phyloP scores from a whole-genome alignment of 106 monocot genomes.

The Alisma plantagoaquatica region DNA sequence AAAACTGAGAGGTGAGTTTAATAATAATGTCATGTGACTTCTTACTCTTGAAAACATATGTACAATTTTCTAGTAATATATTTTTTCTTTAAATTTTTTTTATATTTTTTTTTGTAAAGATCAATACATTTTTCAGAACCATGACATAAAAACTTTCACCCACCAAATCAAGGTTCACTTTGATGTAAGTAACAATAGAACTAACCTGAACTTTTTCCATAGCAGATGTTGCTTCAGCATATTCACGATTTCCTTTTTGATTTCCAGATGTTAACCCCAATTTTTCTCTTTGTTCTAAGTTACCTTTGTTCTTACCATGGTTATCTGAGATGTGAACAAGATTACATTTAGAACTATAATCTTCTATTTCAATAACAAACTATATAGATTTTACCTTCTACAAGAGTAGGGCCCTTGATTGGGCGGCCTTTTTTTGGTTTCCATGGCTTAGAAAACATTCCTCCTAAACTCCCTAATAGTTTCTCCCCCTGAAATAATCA shows the following conservation, averaged over 20 bases:
- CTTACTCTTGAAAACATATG: conserved; percentile 1
- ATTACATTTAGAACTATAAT: too few species aligned
- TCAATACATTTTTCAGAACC: too few species aligned
- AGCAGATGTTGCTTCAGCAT: conserved; percentile 30
- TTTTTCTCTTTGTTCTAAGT: conserved; percentile 38
- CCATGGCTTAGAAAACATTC: conserved; percentile 64
- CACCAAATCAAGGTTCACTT: too few species aligned
- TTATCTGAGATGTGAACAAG: too few species aligned
- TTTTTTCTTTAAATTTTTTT: background rate
- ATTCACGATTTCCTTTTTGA: too few species aligned
- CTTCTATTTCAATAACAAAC: background rate
- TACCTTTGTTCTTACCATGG: conserved; percentile 16
- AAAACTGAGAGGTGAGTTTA: too few species aligned
- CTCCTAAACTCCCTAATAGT: too few species aligned
- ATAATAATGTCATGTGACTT: too few species aligned
- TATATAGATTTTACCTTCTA: conserved; percentile 38
- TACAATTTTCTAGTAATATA: background rate
- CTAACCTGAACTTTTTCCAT: conserved; percentile 51
- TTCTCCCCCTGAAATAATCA: conserved; percentile 63
- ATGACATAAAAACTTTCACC: too few species aligned
- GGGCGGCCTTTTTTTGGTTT: conserved; percentile 42
- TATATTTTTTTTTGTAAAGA: too few species aligned
- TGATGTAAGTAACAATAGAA: too few species aligned
- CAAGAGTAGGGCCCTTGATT: conserved; percentile 43
- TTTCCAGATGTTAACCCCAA: conserved; percentile 26